Percentiles rank a stretch among this genome's conserved stretches.
phyloP scores from a whole-genome alignment of 805 yeast species.

The Torulaspora gathmanii region DNA sequence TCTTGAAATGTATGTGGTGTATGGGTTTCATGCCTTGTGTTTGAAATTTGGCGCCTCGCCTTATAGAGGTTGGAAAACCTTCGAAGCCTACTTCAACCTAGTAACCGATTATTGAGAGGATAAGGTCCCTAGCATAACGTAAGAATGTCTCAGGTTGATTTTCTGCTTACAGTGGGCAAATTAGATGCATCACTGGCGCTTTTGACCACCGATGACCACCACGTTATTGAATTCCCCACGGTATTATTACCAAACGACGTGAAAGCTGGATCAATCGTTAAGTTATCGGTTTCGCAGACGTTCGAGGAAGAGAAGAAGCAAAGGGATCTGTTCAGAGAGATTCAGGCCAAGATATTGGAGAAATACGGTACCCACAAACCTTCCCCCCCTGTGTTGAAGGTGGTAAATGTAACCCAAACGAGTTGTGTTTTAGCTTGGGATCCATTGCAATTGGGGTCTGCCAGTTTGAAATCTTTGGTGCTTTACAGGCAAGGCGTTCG shows the following conservation, averaged over 20 bases:
- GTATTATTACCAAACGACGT: slow-evolving; percentile 85
- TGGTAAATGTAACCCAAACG: slow-evolving; percentile 85
- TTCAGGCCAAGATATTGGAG: slow-evolving; percentile 69
- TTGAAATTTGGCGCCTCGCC: too few relatives aligned
- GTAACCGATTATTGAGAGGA: too few relatives aligned
- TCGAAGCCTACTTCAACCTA: too few relatives aligned
- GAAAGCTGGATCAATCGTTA: slow-evolving; percentile 86
- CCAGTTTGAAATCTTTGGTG: slow-evolving; percentile 68
- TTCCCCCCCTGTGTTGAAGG: slow-evolving; percentile 58
- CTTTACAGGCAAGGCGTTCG: slow-evolving; percentile 58
- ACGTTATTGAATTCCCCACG: slow-evolving; percentile 95
- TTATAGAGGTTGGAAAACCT: too few relatives aligned
- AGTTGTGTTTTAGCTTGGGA: slow-evolving; percentile 96
- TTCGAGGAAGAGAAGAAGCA: slow-evolving; percentile 59
- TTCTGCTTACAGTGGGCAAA: slow-evolving; percentile 90
- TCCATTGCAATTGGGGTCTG: slow-evolving; percentile 72
- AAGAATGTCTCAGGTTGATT: slow-evolving; percentile 53
- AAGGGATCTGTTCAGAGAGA: slow-evolving; percentile 48
- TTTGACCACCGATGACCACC: slow-evolving; percentile 85
- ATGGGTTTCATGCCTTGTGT: too few relatives aligned
- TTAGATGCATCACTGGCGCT: slow-evolving; percentile 92
- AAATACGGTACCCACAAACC: slow-evolving; percentile 75
- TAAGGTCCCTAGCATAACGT: too few relatives aligned
- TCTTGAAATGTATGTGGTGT: too few relatives aligned
- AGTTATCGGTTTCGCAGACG: slow-evolving; percentile 78